Conservation (phyloP, 257 asterid genomes). For the Scutellaria minor region DNA sequence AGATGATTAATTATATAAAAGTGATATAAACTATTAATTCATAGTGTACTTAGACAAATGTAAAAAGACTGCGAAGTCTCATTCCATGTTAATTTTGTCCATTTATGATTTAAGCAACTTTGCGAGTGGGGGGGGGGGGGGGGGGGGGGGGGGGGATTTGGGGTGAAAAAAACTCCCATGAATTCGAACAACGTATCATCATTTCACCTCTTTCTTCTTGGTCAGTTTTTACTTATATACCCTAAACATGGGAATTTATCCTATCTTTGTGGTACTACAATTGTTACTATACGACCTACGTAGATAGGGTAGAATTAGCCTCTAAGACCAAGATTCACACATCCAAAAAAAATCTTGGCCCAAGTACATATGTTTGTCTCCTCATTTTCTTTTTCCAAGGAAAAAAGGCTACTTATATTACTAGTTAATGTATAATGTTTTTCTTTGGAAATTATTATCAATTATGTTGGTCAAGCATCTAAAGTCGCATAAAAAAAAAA, state of each 20-base stretch:
- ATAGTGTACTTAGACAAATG: background rate
- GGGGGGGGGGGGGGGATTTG: conserved; percentile 23
- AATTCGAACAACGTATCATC: conserved; percentile 12
- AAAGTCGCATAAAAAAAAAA: too few species aligned
- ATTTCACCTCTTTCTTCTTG: conserved; percentile 11
- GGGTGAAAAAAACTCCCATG: conserved; percentile 16
- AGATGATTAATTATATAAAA: too few species aligned
- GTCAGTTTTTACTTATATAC: conserved; percentile 17
- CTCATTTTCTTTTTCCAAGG: background rate
- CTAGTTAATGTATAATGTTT: background rate
- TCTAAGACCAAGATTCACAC: conserved; percentile 1
- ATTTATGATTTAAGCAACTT: conserved; percentile 15
- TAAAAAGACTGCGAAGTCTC: conserved; percentile 13
- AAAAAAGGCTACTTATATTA: background rate
- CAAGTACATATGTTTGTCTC: conserved; percentile 15
- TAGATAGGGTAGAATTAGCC: background rate
- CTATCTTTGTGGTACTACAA: too few species aligned
- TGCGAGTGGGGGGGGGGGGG: conserved; percentile 12
- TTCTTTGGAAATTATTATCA: background rate
- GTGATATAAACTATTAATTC: too few species aligned
- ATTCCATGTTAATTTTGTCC: conserved; percentile 31
- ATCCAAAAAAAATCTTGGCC: conserved; percentile 21
- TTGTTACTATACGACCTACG: too few species aligned
- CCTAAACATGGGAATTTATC: background rate
- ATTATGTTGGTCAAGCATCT: too few species aligned